phyloP scores from a whole-genome alignment of 2,329 filamentous ascomycete genomes.

The Clonostachys sp. region DNA sequence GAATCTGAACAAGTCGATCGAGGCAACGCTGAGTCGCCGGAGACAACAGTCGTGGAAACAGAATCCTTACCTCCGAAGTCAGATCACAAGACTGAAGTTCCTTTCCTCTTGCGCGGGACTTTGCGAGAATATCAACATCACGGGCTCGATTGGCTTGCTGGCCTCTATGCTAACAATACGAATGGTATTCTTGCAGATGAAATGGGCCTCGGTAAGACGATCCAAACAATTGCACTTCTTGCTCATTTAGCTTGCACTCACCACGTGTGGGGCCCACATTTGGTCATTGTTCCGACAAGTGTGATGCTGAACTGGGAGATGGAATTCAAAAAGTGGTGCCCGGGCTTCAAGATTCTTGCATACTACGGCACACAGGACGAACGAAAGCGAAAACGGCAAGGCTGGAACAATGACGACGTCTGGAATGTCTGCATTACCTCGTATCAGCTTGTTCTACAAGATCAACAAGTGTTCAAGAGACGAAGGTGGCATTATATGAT shows the following conservation, averaged over 20 bases:
- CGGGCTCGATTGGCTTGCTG: constrained; percentile 95
- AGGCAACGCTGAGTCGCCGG: not conserved
- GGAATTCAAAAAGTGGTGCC: constrained; percentile 99
- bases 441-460: constrained; percentile 92
- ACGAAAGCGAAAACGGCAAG: constrained; percentile 81
- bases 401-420: constrained; percentile 88
- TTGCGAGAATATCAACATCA: constrained; percentile 95
- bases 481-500: constrained; percentile 97
- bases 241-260: constrained; percentile 89
- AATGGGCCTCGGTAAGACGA: constrained; percentile 98
- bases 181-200: constrained; percentile 97
- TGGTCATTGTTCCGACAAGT: constrained; percentile 94
- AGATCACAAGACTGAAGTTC: constrained; percentile 64
- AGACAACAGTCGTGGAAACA: not conserved
- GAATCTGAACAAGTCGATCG: not conserved
- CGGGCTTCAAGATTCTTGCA: constrained; percentile 94
- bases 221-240: constrained; percentile 91
- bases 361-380: constrained; percentile 96
- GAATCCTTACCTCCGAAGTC: not conserved
- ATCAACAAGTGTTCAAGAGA: constrained; percentile 89
- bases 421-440: constrained; percentile 99
- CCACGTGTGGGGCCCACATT: constrained; percentile 90
- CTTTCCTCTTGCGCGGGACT: constrained; percentile 79
- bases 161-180: constrained; percentile 84
- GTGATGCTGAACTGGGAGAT: constrained; percentile 99